Percentiles rank a stretch among this genome's conserved stretches.
These are phyloP conservation scores for Fusarium neocosmosporiellum DNA, from an alignment of 2,329 filamentous ascomycete species.

Conservation along the genomic window DNA sequence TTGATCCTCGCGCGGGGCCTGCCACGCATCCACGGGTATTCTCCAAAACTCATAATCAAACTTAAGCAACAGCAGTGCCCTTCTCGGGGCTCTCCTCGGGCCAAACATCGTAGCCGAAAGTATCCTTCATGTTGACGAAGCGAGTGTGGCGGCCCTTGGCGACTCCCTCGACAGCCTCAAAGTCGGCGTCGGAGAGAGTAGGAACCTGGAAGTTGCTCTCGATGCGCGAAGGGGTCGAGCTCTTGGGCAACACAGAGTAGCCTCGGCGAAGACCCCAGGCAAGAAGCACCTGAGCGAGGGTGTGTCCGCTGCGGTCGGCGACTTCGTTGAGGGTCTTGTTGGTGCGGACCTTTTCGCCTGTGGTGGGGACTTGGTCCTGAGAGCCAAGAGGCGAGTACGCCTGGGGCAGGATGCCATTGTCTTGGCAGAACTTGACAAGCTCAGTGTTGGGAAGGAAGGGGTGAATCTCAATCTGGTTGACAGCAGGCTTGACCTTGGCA, in stretches of 20 bases:
- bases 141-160: constrained; percentile 71
- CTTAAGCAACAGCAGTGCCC: constrained; percentile 26
- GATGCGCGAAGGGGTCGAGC: constrained; percentile 73
- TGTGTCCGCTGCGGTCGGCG: constrained; percentile 62
- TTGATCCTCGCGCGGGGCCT: constrained; percentile 13
- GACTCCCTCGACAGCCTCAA: constrained; percentile 52
- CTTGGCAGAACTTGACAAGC: constrained; percentile 64
- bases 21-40: constrained; percentile 25
- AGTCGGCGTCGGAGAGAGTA: constrained; percentile 64
- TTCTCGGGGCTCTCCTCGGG: constrained; percentile 60
- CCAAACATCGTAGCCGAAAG: constrained; percentile 80
- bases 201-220: constrained; percentile 47
- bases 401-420: constrained; percentile 61
- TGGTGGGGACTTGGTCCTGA: constrained; percentile 50
- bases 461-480: constrained; percentile 59
- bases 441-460: constrained; percentile 57
- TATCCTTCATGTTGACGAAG: constrained; percentile 87
- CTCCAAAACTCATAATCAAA: constrained; percentile 16
- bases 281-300: constrained; percentile 64
- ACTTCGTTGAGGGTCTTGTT: constrained; percentile 59
- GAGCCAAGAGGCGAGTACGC: constrained; percentile 74
- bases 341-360: constrained; percentile 45
- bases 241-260: constrained; percentile 77
- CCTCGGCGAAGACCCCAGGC: constrained; percentile 73
- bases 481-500: constrained; percentile 59